These are phyloP conservation scores for Tetracentron sinense DNA, from an alignment of 164 flowering plant genomes.

Conservation along the genomic window DNA sequence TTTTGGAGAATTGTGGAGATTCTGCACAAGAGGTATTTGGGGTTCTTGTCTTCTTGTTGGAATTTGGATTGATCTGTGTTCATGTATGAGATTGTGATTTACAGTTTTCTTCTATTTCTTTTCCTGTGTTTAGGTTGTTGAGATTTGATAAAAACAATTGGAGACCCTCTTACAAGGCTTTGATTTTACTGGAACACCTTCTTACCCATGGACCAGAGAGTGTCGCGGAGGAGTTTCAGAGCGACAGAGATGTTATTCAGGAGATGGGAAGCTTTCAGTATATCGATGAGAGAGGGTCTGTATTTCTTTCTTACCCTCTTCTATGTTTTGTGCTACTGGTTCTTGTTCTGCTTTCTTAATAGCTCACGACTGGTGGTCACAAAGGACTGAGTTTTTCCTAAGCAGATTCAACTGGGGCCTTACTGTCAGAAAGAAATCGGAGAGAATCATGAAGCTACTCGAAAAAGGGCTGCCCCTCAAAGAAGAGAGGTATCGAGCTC, in stretches of 20 bases:
- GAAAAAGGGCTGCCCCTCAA: constrained; percentile 8
- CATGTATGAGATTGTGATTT: not conserved
- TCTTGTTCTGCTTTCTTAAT: too few relatives aligned
- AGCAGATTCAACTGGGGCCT: constrained; percentile 35
- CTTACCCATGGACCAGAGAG: too few relatives aligned
- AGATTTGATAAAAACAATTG: constrained; percentile 28
- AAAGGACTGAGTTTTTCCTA: not conserved
- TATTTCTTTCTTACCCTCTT: not conserved
- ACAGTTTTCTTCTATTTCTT: not conserved
- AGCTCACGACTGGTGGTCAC: too few relatives aligned
- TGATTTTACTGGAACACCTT: too few relatives aligned
- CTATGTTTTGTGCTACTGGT: too few relatives aligned
- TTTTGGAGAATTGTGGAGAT: constrained; percentile 31
- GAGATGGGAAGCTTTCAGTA: constrained; percentile 21
- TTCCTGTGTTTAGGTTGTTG: constrained; percentile 5
- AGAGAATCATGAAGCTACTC: constrained; percentile 18
- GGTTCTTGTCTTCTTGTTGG: too few relatives aligned
- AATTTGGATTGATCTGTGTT: not conserved
- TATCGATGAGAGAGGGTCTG: constrained; percentile 31
- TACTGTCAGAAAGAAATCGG: constrained; percentile 18
- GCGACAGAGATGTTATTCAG: constrained; percentile 14
- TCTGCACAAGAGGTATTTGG: constrained; percentile 34
- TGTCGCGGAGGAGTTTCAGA: constrained; percentile 27
- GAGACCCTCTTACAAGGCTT: constrained; percentile 27
- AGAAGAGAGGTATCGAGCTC: constrained; percentile 26